Evolutionary conservation across 306 rosid genomes (phyloP), one percentile per base, ranked within the genome.

Genomic region (Sphenostylis stenocarpa): DNA sequence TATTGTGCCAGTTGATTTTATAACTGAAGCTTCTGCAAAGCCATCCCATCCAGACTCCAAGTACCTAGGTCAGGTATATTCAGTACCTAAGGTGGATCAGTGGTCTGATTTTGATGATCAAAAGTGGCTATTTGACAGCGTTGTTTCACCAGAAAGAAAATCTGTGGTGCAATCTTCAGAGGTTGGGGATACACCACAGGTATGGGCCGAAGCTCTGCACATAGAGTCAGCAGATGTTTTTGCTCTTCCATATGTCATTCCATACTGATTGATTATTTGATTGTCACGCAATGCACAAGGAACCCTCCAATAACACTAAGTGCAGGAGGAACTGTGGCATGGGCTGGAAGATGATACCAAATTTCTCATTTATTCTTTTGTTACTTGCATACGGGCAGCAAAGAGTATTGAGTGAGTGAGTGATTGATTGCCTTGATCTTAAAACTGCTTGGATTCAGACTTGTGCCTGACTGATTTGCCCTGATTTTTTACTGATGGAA

Each of bases 171-270:
- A 85, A 75, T 60, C 78, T 77, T 70, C 77, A 21, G 72, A 38
- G 69, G 75, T 64, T 79, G 90, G 73, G 86, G 89, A 67, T 55
- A 70, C 75, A 26, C 85, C 72, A 20, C 83, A 75, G 58, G 94
- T 90, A 13, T 92, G 97, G 97, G 91, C 91, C 2, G 96, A 90
- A 77, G 94, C 84, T 68, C 72, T 85, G 84, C 86, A 78, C 52
- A 86, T 92, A 72, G 91, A 82, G 85, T 79, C 90, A 0, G 88
- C 88, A 49, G 91, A 88, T 83, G 56, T 90, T 66, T 86, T 77
- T 61, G 94, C 94, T 78, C 85, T 90, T 81, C 96, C 97, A 0
- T 92, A 88, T 56, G 97, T 92, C 55, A 70, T 90, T 80, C 97
- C 96, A 47, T 92, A 92, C 79, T 92, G 88, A 92, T 55, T 26